Conservation (phyloP, 805 yeast species). For the Nakazawaea holstii region DNA sequence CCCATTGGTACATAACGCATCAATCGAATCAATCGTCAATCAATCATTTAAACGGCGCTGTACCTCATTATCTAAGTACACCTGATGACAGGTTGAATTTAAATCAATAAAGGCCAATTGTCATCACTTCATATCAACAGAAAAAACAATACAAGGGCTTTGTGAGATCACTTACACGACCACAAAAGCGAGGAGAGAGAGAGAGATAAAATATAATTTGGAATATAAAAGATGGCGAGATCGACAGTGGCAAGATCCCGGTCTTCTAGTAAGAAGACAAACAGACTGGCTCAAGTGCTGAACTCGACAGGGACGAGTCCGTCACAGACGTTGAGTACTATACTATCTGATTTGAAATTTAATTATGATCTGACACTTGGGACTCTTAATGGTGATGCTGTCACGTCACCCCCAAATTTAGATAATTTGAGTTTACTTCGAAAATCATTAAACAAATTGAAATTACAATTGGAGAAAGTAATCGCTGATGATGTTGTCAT, state of each 20-base stretch:
- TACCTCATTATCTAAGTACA: too few relatives aligned
- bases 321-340: slow-evolving; percentile 38
- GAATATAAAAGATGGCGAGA: slow-evolving; percentile 6
- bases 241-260: slow-evolving; percentile 7
- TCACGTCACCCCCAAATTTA: slow-evolving; percentile 32
- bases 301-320: slow-evolving; percentile 22
- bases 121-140: too few relatives aligned
- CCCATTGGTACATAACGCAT: neutral
- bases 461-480: slow-evolving; percentile 31
- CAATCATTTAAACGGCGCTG: neutral
- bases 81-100: too few relatives aligned
- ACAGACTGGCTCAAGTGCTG: slow-evolving; percentile 9
- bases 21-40: neutral
- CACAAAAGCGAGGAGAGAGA: neutral
- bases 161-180: neutral
- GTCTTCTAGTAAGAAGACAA: neutral
- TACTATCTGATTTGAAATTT: slow-evolving; percentile 46
- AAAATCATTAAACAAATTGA: slow-evolving; percentile 34
- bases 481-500: slow-evolving; percentile 25
- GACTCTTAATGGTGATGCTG: slow-evolving; percentile 51
- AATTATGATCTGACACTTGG: slow-evolving; percentile 58
- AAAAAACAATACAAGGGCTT: too few relatives aligned
- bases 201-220: neutral
- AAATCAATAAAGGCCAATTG: too few relatives aligned
- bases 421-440: slow-evolving; percentile 16